A percentile compares a stretch with the other conserved stretches of the same genome.
These are phyloP conservation scores for Russula ochroleuca DNA, from an alignment of 768 basidiomycete species.

Conservation along the genomic window DNA sequence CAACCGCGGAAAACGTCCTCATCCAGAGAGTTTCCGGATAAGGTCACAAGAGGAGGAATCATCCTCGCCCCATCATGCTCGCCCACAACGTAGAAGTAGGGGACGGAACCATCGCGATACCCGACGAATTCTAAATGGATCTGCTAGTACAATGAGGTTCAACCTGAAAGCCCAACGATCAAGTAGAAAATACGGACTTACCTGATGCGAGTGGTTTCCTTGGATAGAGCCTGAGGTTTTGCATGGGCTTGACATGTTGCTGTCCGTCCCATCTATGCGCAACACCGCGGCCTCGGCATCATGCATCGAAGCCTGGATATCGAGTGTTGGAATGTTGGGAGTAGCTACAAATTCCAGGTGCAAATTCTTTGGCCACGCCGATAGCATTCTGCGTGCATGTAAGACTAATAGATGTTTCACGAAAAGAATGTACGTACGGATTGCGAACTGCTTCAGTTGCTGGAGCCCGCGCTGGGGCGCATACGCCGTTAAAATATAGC, in stretches of 20 bases:
- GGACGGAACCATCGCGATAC: background rate
- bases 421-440: background rate
- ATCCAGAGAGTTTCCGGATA: background rate
- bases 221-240: background rate
- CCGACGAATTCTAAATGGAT: background rate
- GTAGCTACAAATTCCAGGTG: background rate
- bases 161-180: background rate
- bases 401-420: background rate
- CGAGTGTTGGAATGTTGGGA: background rate
- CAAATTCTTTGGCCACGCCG: background rate
- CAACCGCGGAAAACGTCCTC: background rate
- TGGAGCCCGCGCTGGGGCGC: background rate
- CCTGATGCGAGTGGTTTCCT: background rate
- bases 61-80: background rate
- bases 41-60: too few relatives aligned
- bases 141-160: background rate
- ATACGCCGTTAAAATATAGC: background rate
- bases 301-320: slow-evolving; percentile 8
- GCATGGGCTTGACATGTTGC: background rate
- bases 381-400: background rate
- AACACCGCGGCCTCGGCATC: background rate
- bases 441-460: background rate
- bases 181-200: background rate
- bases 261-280: background rate
- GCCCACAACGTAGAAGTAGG: background rate